These are phyloP conservation scores for Backusella sp. DNA, from an alignment of 192 early-diverging fungal species.

Conservation along the genomic window DNA sequence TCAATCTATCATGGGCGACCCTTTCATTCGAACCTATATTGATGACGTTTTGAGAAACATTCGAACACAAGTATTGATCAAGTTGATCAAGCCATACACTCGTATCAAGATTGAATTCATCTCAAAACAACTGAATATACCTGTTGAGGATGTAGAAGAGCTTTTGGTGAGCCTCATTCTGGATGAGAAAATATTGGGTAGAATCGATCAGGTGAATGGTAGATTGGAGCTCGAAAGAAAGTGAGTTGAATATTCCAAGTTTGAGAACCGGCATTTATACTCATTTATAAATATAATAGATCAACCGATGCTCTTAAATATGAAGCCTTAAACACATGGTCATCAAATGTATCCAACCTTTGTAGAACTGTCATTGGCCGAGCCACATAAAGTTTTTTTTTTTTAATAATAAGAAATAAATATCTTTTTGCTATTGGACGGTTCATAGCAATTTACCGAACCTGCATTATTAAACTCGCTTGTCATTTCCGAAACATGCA, in stretches of 20 bases:
- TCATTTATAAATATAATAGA: constrained; percentile 36
- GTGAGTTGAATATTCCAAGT: constrained; percentile 41
- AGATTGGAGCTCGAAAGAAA: constrained; percentile 69
- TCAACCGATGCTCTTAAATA: constrained; percentile 62
- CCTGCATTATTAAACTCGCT: neutral
- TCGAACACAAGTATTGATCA: constrained; percentile 85
- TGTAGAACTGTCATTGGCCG: constrained; percentile 60
- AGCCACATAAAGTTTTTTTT: constrained; percentile 34
- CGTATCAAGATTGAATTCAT: constrained; percentile 83
- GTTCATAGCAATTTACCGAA: neutral
- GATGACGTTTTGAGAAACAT: constrained; percentile 92
- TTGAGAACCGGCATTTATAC: neutral
- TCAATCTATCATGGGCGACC: constrained; percentile 80
- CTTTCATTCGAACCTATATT: constrained; percentile 88
- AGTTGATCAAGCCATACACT: constrained; percentile 89
- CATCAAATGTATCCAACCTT: constrained; percentile 57
- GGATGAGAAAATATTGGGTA: constrained; percentile 80
- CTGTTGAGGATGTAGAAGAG: constrained; percentile 75
- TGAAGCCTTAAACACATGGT: constrained; percentile 73
- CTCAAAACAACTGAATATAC: constrained; percentile 79
- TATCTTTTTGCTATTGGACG: neutral
- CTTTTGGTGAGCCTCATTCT: constrained; percentile 85
- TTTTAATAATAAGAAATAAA: too few relatives aligned
- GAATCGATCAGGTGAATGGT: constrained; percentile 90
- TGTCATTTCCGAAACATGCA: neutral